Percentiles rank a stretch among this genome's conserved stretches.
Evolutionary conservation across 768 basidiomycete species (phyloP).

Genomic region (Lactifluus rugatus): DNA sequence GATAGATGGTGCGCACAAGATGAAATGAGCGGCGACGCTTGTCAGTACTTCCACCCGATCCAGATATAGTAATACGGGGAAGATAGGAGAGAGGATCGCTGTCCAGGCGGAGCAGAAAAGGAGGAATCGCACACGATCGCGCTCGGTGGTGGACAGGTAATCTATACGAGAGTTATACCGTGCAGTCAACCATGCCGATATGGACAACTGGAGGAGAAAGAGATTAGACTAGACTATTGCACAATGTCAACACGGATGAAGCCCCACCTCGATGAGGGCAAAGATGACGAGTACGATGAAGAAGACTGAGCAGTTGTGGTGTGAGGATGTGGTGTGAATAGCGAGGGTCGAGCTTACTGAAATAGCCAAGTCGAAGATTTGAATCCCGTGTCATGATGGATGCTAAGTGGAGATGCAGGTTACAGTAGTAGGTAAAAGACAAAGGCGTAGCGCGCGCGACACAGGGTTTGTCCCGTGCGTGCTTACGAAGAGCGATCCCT

Average conservation of each 20-base stretch:
- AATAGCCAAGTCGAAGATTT: slow-evolving; percentile 9
- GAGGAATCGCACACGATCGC: slow-evolving; percentile 35
- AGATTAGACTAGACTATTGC: not conserved
- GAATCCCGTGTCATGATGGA: slow-evolving; percentile 4
- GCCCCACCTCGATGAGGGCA: slow-evolving; percentile 16
- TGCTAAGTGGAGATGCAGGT: too few relatives aligned
- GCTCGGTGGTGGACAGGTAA: slow-evolving; percentile 38
- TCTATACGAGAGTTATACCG: slow-evolving; percentile 50
- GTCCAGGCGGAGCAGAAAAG: slow-evolving; percentile 22
- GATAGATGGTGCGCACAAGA: slow-evolving; percentile 11
- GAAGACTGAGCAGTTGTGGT: slow-evolving; percentile 2
- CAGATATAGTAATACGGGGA: slow-evolving; percentile 5
- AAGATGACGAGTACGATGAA: slow-evolving; percentile 9
- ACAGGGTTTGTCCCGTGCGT: not conserved
- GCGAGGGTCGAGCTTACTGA: not conserved
- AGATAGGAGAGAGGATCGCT: slow-evolving; percentile 13
- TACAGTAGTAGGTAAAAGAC: not conserved
- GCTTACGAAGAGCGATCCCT: not conserved
- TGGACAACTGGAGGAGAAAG: slow-evolving; percentile 40
- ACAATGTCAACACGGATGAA: not conserved
- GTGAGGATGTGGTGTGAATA: not conserved
- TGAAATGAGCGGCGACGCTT: slow-evolving; percentile 11
- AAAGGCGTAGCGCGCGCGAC: not conserved
- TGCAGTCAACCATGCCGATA: slow-evolving; percentile 63
- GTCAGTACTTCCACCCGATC: not conserved